Conservation (phyloP, 805 yeast genomes). For the Candida tallmaniae region DNA sequence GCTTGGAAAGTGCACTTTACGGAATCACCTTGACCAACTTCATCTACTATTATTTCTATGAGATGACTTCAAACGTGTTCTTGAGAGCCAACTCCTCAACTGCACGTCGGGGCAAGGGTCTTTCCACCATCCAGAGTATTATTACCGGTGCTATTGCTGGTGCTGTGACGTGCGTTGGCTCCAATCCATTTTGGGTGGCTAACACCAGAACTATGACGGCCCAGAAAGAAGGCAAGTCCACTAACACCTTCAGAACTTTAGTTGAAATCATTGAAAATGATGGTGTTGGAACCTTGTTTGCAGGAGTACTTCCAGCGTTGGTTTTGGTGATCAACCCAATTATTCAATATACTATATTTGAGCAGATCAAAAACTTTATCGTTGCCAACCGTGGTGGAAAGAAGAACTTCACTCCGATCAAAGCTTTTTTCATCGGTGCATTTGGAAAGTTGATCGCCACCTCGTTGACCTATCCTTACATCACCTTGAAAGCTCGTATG, state of each 20-base stretch:
- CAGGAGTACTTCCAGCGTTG: constrained; percentile 86
- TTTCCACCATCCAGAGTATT: constrained; percentile 64
- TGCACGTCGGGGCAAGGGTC: constrained; percentile 29
- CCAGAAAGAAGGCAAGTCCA: constrained; percentile 18
- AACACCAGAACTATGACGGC: constrained; percentile 82
- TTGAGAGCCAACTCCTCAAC: constrained; percentile 27
- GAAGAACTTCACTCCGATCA: constrained; percentile 54
- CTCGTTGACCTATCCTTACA: constrained; percentile 82
- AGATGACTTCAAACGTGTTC: constrained; percentile 52
- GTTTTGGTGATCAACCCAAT: constrained; percentile 84
- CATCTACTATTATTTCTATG: constrained; percentile 88
- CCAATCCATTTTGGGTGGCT: constrained; percentile 94
- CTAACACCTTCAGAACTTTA: constrained; percentile 52
- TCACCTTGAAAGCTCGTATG: constrained; percentile 85
- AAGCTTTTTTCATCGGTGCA: constrained; percentile 86
- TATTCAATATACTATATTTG: constrained; percentile 87
- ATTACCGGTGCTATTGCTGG: constrained; percentile 85
- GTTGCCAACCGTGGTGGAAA: constrained; percentile 51
- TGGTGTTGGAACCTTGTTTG: constrained; percentile 68
- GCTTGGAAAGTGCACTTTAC: constrained; percentile 80
- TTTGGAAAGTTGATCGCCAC: constrained; percentile 89
- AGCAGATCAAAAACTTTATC: constrained; percentile 70
- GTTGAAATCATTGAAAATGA: constrained; percentile 62
- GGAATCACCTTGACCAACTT: constrained; percentile 87
- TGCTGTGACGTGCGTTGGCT: constrained; percentile 69